These are phyloP conservation scores for Lichtheimia hyalospora DNA, from an alignment of 371 early-diverging fungal species.

Conservation along the genomic window DNA sequence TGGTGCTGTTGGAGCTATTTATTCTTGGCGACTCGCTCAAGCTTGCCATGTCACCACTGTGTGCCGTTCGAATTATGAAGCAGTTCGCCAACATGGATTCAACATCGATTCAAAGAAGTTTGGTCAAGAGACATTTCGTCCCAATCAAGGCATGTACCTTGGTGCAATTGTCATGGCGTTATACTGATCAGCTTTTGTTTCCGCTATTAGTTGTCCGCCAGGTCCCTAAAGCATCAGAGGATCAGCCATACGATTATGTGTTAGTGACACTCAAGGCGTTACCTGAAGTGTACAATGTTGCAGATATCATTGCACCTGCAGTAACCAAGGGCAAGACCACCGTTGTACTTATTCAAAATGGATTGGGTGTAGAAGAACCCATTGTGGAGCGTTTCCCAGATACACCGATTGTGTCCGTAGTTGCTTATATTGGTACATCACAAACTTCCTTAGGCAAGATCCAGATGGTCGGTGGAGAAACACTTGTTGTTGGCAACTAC, in stretches of 20 bases:
- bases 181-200: too few species aligned
- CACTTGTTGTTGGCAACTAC: slow-evolving; percentile 35
- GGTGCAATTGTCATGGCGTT: background rate
- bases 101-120: slow-evolving; percentile 62
- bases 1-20: slow-evolving; percentile 82
- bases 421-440: slow-evolving; percentile 74
- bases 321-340: slow-evolving; percentile 56
- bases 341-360: slow-evolving; percentile 86
- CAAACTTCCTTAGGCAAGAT: slow-evolving; percentile 67
- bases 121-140: slow-evolving; percentile 64
- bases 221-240: slow-evolving; percentile 47
- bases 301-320: slow-evolving; percentile 65
- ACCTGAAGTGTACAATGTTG: slow-evolving; percentile 62
- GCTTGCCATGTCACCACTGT: slow-evolving; percentile 68
- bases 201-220: slow-evolving; percentile 44
- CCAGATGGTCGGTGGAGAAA: slow-evolving; percentile 36
- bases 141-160: slow-evolving; percentile 48
- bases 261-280: slow-evolving; percentile 77
- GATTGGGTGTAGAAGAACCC: slow-evolving; percentile 79
- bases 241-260: slow-evolving; percentile 65
- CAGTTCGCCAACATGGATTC: slow-evolving; percentile 65
- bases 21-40: slow-evolving; percentile 69
- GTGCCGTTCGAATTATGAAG: slow-evolving; percentile 80
- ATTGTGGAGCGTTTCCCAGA: slow-evolving; percentile 60
- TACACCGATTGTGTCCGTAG: slow-evolving; percentile 70